Evolutionary conservation across 2,329 filamentous ascomycete species (phyloP), one percentile per base, ranked within the genome.

Genomic region (Pseudocercospora fijiensis): DNA sequence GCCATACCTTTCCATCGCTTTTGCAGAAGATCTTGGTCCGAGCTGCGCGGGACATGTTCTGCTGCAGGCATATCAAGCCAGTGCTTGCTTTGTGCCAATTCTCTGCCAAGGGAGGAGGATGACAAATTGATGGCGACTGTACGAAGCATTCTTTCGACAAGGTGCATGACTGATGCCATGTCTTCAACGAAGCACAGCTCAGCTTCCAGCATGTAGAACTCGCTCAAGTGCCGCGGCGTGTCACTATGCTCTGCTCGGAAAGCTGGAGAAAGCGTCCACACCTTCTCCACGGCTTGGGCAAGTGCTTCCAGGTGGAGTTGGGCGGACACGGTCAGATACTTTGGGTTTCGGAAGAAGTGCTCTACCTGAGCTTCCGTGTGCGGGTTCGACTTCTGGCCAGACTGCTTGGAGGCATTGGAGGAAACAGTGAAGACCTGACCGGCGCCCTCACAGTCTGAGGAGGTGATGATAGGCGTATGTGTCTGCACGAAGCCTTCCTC

Each of bases 121-220:
- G 81, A 78, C 18, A 87, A 72, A 18, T 80, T 78, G 6, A 76
- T 78, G 3, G 84, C 83, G 58, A 87, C 73, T 64, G 81, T 80
- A 47, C 86, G 85, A 57, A 97, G 81, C 84, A 96, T 87, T 60
- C 88, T 82, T 76, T 98, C 92, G 1, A 92, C 85, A n/a, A 94
- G 77, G 62, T 88, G 82, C 85, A 96, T 95, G 70, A 99, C 82
- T 26, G 84, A 80, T 28, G 84, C 80, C 68, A 96, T 82, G 67
- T 87, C 80, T 53, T 90, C 83, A 47, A 89, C 85, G 75, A 96
- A 96, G 72, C 87, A 89, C 75, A 93, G 82, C 77, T 99, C 95
- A 16, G 89, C 93, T 78, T 99, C 95, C 2, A 99, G 85, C 95
- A 99, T 98, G 79, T 98, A 98, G 73, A 99, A 98, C 75, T 99